Base-by-base conservation (phyloP, 2,329 filamentous ascomycete species). In the Ophiocordyceps unilateralis region DNA sequence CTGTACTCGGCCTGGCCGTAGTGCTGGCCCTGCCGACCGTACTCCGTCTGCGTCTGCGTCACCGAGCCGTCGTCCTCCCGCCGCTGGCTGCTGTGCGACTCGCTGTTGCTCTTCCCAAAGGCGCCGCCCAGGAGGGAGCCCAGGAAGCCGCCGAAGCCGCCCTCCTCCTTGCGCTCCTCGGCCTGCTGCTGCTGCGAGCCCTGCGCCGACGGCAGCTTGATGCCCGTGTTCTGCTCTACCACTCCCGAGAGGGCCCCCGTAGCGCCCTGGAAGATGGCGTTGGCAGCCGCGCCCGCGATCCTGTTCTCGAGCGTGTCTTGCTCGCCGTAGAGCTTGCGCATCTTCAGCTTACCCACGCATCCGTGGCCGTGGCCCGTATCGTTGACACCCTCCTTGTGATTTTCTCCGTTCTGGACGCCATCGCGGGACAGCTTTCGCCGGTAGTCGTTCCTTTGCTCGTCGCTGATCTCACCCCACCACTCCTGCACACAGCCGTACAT, bases 311-410 rank as follows among this genome's bases (percentile, higher is more conserved):
- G 53, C 24, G 65, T 69, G 45, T 70, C 66, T 3, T 60, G 61
- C 12, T 62, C 62, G 26, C 64, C 60, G 46, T 72, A 75, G 49
- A 74, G 72, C 61, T 83, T 87, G 48, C 78, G 76, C 74, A 93
- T 83, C 49, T 78, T 74, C 11, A 94, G 68, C 60, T 87, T 87
- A 46, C 83, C 78, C 47, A 65, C 68, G 55, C 86, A 93, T 42
- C 86, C 86, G 56, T 94, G 85, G 12, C 83, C 83, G 55, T 88
- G 85, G 6, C 88, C 88, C 42, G 74, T 79, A 59, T 95, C 87
- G 15, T 86, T 64, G 11, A 89, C 81, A 23, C 84, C 85, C 52
- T 85, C 78, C 60, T 85, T 89, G 64, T 95, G 88, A 61, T 95
- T 95, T 47, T 80, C 70, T 15, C 83, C 83, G 40, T 75, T 68